Conservation (phyloP, 2,329 filamentous ascomycete species). For the Trichophyton rubrum region DNA sequence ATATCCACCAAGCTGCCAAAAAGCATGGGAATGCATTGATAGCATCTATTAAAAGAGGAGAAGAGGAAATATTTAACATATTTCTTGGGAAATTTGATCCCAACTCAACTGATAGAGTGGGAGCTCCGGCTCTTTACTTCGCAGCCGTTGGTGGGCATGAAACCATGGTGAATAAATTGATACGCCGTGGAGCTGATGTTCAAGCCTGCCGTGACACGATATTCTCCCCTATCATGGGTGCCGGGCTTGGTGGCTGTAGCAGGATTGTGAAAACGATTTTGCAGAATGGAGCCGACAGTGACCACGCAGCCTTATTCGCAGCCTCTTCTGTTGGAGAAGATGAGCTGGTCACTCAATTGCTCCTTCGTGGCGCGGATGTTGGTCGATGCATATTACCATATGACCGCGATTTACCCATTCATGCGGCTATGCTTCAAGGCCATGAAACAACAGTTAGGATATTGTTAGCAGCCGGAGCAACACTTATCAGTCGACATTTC, state of each 20-base stretch:
- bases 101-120: not conserved
- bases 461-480: not conserved
- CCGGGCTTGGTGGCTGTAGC: not conserved
- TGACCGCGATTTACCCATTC: not conserved
- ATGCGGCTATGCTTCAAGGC: not conserved
- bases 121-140: not conserved
- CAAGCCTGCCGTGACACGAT: not conserved
- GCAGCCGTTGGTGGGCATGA: not conserved
- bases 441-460: not conserved
- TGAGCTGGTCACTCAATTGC: not conserved
- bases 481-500: not conserved
- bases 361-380: not conserved
- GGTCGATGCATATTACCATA: not conserved
- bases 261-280: not conserved
- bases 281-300: not conserved
- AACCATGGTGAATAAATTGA: not conserved
- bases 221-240: not conserved
- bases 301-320: not conserved
- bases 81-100: not conserved
- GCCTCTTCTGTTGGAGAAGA: not conserved
- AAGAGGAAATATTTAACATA: not conserved
- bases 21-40: not conserved
- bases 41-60: not conserved
- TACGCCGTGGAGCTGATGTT: not conserved
- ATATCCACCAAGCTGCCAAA: not conserved